Conservation (phyloP, 495 filamentous ascomycete species). For the Cercophora newfieldiana region DNA sequence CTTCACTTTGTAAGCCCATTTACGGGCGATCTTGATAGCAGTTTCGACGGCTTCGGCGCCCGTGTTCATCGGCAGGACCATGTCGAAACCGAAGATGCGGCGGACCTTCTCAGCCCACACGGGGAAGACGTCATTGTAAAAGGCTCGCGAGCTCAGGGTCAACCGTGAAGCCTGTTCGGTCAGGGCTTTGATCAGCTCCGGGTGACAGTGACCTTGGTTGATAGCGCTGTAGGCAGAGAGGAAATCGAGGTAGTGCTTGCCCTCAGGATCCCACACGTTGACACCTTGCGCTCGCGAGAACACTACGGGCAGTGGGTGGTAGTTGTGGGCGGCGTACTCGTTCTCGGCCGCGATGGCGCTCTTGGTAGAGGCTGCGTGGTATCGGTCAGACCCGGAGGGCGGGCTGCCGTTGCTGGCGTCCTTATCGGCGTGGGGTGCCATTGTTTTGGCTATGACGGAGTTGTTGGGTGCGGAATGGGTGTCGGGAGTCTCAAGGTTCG, state of each 20-base stretch:
- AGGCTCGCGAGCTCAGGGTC: conserved; percentile 92
- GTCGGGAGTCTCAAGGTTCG: background rate
- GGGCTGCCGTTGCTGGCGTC: conserved; percentile 35
- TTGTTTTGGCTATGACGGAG: conserved; percentile 39
- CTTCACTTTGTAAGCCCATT: conserved; percentile 99
- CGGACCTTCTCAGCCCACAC: conserved; percentile 93
- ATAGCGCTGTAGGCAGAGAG: conserved; percentile 96
- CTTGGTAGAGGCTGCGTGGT: conserved; percentile 79
- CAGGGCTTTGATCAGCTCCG: conserved; percentile 86
- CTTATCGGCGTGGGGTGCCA: conserved; percentile 59
- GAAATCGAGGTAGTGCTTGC: conserved; percentile 96
- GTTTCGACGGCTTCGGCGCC: conserved; percentile 99
- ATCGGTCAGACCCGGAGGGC: conserved; percentile 47
- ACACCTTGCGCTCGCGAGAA: conserved; percentile 80
- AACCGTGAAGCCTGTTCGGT: conserved; percentile 86
- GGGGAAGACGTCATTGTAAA: conserved; percentile 99
- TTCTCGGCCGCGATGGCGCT: conserved; percentile 79
- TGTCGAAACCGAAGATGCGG: conserved; percentile 86
- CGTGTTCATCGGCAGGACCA: conserved; percentile 99
- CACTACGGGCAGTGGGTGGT: conserved; percentile 93
- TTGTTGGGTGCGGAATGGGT: background rate
- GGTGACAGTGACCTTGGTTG: conserved; percentile 99
- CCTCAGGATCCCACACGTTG: conserved; percentile 96
- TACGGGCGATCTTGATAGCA: conserved; percentile 93
- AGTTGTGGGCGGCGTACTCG: conserved; percentile 93